Evolutionary conservation across 1,139 yeast genomes (phyloP).

Genomic region (Pichia sp.): DNA sequence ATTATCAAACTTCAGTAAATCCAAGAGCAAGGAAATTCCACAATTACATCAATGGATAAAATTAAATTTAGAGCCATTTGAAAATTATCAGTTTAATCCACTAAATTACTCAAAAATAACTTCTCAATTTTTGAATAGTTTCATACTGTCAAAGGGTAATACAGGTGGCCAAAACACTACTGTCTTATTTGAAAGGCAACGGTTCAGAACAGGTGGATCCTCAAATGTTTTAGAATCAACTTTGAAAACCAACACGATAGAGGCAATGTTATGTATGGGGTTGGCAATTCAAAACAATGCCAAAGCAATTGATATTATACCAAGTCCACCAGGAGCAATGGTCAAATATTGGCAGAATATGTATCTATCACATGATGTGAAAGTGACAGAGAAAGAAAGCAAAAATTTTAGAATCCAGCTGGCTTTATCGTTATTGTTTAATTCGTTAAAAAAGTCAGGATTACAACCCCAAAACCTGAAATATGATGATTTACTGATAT

Average conservation of each 20-base stretch:
- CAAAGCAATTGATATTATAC: not conserved
- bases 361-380: not conserved
- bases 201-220: constrained; percentile 44
- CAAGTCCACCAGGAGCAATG: constrained; percentile 15
- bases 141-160: not conserved
- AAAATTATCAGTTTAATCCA: constrained; percentile 23
- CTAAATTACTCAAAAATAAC: constrained; percentile 21
- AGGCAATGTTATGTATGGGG: constrained; percentile 37
- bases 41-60: constrained; percentile 38
- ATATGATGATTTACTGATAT: not conserved
- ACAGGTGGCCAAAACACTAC: constrained; percentile 33
- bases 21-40: constrained; percentile 23
- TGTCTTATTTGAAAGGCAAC: constrained; percentile 48
- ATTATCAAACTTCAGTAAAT: constrained; percentile 21
- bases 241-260: constrained; percentile 46
- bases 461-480: not conserved
- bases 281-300: constrained; percentile 5
- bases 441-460: not conserved
- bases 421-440: constrained; percentile 13
- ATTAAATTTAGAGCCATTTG: constrained; percentile 29
- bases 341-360: constrained; percentile 16
- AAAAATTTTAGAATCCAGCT: constrained; percentile 26
- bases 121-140: constrained; percentile 17
- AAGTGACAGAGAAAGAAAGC: constrained; percentile 1
- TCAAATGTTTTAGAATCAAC: constrained; percentile 44